Evolutionary conservation across 2,329 filamentous ascomycete species (phyloP).

Genomic region (Aspergillus versicolor): DNA sequence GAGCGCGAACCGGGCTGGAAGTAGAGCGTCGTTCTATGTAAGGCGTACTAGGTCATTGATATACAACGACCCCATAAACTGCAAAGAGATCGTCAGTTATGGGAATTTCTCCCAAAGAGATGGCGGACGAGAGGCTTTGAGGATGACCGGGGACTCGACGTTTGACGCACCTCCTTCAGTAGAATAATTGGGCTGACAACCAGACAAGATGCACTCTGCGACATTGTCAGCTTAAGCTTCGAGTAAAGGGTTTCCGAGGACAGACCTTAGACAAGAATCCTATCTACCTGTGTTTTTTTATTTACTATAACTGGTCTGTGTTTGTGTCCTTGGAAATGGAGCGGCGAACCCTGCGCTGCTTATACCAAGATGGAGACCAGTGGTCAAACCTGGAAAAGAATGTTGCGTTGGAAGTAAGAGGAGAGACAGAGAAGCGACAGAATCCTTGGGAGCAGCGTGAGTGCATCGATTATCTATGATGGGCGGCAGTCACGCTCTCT

Average conservation of each 20-base stretch:
- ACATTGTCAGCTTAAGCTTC: neutral
- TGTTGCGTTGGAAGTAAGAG: slow-evolving; percentile 20
- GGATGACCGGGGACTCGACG: neutral
- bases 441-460: slow-evolving; percentile 14
- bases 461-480: slow-evolving; percentile 32
- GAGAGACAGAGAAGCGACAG: slow-evolving; percentile 21
- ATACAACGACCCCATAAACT: neutral
- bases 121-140: neutral
- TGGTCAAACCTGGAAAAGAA: slow-evolving; percentile 21
- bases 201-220: neutral
- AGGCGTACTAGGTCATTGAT: neutral
- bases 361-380: slow-evolving; percentile 23
- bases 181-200: neutral
- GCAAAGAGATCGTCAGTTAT: neutral
- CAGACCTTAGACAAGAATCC: neutral
- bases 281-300: neutral
- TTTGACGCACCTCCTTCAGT: neutral
- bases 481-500: slow-evolving; percentile 17
- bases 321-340: slow-evolving; percentile 1
- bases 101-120: neutral
- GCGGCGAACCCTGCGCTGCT: slow-evolving; percentile 29
- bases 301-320: slow-evolving; percentile 8
- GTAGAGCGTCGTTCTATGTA: neutral
- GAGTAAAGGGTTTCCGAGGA: neutral
- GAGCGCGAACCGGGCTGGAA: neutral